Conservation (phyloP, 805 yeast genomes). For the Sugiyamaella valdiviana region DNA sequence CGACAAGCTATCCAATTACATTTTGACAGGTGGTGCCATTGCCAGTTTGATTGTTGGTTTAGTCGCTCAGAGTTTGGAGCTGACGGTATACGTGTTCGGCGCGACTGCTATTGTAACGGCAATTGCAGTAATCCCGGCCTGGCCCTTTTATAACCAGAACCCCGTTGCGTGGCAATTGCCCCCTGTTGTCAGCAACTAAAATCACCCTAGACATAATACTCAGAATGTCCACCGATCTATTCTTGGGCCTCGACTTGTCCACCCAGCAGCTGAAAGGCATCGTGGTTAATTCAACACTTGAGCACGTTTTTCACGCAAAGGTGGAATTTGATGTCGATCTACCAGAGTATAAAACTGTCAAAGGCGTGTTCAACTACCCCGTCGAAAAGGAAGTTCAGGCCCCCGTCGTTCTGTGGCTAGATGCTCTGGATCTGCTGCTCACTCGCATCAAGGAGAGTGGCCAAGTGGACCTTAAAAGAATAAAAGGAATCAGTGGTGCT, state of each 20-base stretch:
- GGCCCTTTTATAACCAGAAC: conserved; percentile 47
- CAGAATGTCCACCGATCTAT: conserved; percentile 1
- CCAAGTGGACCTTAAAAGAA: conserved; percentile 51
- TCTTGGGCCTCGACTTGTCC: conserved; percentile 70
- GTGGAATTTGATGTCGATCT: conserved; percentile 69
- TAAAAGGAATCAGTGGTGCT: conserved; percentile 71
- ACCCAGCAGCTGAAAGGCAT: conserved; percentile 84
- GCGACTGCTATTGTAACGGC: conserved; percentile 23
- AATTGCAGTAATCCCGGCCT: conserved; percentile 49
- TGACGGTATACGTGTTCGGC: conserved; percentile 32
- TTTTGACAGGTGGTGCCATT: conserved; percentile 23
- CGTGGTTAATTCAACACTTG: conserved; percentile 49
- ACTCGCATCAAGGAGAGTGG: conserved; percentile 40
- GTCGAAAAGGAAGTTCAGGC: conserved; percentile 58
- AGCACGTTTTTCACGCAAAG: conserved; percentile 49
- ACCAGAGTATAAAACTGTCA: conserved; percentile 53
- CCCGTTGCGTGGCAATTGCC: conserved; percentile 40
- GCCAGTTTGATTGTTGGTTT: conserved; percentile 39
- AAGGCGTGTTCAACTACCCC: conserved; percentile 62
- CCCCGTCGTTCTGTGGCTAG: conserved; percentile 89
- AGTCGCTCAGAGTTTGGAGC: conserved; percentile 39
- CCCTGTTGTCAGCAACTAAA: conserved; percentile 2
- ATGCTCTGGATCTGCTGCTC: conserved; percentile 65
- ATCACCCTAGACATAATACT: not conserved
- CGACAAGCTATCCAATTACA: conserved; percentile 27